A percentile compares a stretch with the other conserved stretches of the same genome.
phyloP scores from a whole-genome alignment of 345 rosid species.

The Citrus glauca region DNA sequence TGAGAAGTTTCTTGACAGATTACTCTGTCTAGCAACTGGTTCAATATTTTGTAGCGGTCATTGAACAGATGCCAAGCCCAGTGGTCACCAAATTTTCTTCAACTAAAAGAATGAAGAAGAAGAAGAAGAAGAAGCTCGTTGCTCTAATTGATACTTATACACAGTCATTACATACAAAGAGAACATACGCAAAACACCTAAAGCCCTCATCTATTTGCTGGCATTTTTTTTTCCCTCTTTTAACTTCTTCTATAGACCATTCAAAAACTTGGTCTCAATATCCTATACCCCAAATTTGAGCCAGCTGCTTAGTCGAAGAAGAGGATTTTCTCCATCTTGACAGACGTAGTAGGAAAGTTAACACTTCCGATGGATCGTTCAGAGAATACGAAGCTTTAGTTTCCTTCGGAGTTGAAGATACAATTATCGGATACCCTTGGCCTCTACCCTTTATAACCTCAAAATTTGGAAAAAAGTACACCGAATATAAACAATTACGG shows the following conservation, averaged over 20 bases:
- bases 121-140: neutral
- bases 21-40: no score
- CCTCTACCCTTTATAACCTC: constrained; percentile 38
- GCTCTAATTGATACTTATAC: neutral
- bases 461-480: neutral
- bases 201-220: neutral
- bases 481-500: no score
- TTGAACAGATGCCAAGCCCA: no score
- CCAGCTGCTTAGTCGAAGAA: constrained; percentile 10
- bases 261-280: neutral
- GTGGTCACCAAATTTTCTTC: neutral
- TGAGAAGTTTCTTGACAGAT: no score
- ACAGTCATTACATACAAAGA: neutral
- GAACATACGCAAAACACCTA: neutral
- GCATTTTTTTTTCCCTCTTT: neutral
- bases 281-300: constrained; percentile 10
- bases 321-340: constrained; percentile 31
- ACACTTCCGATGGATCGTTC: constrained; percentile 38
- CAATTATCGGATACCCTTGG: constrained; percentile 46
- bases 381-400: constrained; percentile 50
- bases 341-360: constrained; percentile 18
- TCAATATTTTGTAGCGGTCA: no score
- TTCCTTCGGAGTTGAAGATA: constrained; percentile 40
- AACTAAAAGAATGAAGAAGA: neutral
- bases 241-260: neutral